Evolutionary conservation across 768 basidiomycete genomes (phyloP).

Genomic region (Dacryopinax primogenitus): DNA sequence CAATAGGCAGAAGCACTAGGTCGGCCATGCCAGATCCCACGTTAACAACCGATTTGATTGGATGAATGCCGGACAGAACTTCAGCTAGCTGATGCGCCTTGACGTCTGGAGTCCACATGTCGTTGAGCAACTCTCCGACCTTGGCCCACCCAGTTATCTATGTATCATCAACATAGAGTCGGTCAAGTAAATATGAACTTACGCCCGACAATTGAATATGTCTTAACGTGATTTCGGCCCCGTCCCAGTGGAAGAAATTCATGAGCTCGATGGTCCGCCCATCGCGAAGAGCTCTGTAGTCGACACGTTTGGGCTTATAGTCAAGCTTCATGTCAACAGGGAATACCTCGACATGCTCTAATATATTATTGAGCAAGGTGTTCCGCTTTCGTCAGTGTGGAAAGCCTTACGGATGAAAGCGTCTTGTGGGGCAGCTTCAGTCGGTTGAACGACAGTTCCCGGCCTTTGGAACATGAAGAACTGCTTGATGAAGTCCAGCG

Average conservation of each 20-base stretch:
- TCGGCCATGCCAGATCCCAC: slow-evolving; percentile 96
- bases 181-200: slow-evolving; percentile 26
- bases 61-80: slow-evolving; percentile 90
- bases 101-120: slow-evolving; percentile 98
- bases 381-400: not conserved
- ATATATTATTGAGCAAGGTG: not conserved
- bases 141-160: slow-evolving; percentile 89
- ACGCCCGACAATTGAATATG: slow-evolving; percentile 88
- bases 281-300: slow-evolving; percentile 78
- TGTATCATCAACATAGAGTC: not conserved
- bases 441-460: slow-evolving; percentile 29
- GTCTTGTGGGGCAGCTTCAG: slow-evolving; percentile 35
- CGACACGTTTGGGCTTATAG: slow-evolving; percentile 94
- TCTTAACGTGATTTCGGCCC: slow-evolving; percentile 92
- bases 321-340: slow-evolving; percentile 92
- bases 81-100: slow-evolving; percentile 97
- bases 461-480: slow-evolving; percentile 83
- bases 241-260: slow-evolving; percentile 99
- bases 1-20: slow-evolving; percentile 85
- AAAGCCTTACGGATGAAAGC: slow-evolving; percentile 57
- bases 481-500: slow-evolving; percentile 91
- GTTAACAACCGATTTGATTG: slow-evolving; percentile 92
- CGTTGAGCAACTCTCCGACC: slow-evolving; percentile 83
- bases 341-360: slow-evolving; percentile 89
- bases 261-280: slow-evolving; percentile 92